Conservation (phyloP, 2,329 filamentous ascomycete species). For the Ophiosphaerella narmari region DNA sequence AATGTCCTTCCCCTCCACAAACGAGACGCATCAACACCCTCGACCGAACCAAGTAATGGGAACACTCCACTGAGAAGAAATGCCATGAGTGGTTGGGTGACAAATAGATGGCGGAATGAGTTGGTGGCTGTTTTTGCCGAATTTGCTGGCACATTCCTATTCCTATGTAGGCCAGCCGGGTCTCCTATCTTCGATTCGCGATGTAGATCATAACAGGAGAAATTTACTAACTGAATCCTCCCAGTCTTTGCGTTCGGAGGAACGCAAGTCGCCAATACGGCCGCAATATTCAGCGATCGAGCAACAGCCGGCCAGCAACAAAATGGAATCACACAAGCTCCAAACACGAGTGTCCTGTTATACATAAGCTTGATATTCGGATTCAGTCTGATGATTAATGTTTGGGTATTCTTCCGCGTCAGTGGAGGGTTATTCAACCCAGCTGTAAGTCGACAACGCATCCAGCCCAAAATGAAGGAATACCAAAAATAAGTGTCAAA, state of each 20-base stretch:
- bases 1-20: no score
- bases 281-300: constrained; percentile 24
- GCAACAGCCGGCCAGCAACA: constrained; percentile 25
- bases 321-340: constrained; percentile 36
- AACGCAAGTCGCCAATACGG: constrained; percentile 45
- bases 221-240: background rate
- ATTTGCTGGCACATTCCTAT: constrained; percentile 48
- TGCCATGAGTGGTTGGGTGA: background rate
- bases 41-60: no score
- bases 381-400: constrained; percentile 46
- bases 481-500: constrained; percentile 1
- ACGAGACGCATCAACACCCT: no score
- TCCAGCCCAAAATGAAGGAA: background rate
- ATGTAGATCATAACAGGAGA: no score
- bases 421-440: constrained; percentile 48
- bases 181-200: no score
- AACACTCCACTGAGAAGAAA: background rate
- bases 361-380: constrained; percentile 47
- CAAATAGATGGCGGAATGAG: constrained; percentile 39
- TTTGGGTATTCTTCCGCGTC: constrained; percentile 48
- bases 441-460: constrained; percentile 33
- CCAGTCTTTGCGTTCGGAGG: constrained; percentile 45
- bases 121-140: constrained; percentile 44
- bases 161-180: constrained; percentile 27
- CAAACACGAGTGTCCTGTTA: constrained; percentile 39